phyloP scores from a whole-genome alignment of 805 yeast genomes.

The Jamesozyma rosinii region DNA sequence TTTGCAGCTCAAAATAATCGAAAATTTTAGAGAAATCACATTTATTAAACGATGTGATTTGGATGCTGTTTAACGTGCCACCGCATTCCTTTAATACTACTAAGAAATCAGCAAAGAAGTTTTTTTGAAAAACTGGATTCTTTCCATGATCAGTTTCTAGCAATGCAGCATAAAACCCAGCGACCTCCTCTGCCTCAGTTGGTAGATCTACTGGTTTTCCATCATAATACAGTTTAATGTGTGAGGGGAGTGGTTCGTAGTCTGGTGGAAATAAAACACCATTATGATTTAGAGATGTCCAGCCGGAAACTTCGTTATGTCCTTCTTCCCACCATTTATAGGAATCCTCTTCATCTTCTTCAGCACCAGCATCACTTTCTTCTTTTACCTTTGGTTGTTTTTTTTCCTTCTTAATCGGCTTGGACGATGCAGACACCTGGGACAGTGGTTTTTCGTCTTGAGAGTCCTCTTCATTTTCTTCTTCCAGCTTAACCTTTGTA shows the following conservation, averaged over 20 bases:
- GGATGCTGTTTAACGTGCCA: slow-evolving; percentile 43
- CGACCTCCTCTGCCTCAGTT: slow-evolving; percentile 85
- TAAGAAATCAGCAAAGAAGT: slow-evolving; percentile 74
- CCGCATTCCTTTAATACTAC: slow-evolving; percentile 61
- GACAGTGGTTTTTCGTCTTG: slow-evolving; percentile 6
- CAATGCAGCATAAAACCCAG: slow-evolving; percentile 89
- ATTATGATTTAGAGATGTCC: slow-evolving; percentile 79
- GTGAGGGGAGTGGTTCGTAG: slow-evolving; percentile 74
- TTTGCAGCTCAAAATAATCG: slow-evolving; percentile 57
- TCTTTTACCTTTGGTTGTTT: slow-evolving; percentile 5
- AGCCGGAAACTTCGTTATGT: slow-evolving; percentile 62
- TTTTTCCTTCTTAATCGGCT: slow-evolving; percentile 3
- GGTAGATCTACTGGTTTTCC: slow-evolving; percentile 71
- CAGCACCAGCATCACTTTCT: slow-evolving; percentile 10
- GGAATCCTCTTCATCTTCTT: slow-evolving; percentile 45
- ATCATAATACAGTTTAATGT: slow-evolving; percentile 66
- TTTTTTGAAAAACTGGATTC: slow-evolving; percentile 76
- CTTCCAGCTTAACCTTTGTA: neutral
- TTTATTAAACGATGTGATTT: slow-evolving; percentile 48
- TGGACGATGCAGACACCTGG: slow-evolving; percentile 2
- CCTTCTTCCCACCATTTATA: slow-evolving; percentile 82
- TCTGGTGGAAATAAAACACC: slow-evolving; percentile 93
- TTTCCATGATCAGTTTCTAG: slow-evolving; percentile 80
- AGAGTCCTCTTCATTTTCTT: slow-evolving; percentile 3
- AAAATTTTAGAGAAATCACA: slow-evolving; percentile 74